These are phyloP conservation scores for Cucurbita moschata DNA, from an alignment of 306 rosid species.

Conservation along the genomic window DNA sequence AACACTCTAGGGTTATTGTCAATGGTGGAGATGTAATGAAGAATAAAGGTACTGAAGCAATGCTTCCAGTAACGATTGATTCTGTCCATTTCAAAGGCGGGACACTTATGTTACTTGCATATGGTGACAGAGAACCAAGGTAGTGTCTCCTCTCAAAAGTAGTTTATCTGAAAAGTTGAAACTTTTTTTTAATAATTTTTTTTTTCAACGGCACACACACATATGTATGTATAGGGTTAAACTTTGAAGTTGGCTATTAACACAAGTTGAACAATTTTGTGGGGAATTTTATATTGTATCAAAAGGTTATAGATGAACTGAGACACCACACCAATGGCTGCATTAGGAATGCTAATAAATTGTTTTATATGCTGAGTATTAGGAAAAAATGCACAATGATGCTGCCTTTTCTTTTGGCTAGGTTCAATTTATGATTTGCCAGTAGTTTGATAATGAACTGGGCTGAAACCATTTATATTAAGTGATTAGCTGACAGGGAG, in stretches of 20 bases:
- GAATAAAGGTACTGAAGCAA: conserved; percentile 31
- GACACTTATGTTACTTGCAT: conserved; percentile 74
- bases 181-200: too few relatives aligned
- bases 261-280: background rate
- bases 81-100: conserved; percentile 78
- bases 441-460: background rate
- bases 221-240: background rate
- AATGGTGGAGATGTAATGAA: conserved; percentile 28
- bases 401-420: background rate
- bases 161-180: background rate
- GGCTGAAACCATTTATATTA: background rate
- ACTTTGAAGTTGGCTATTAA: background rate
- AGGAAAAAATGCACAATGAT: background rate
- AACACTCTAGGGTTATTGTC: conserved; percentile 33
- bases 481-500: background rate
- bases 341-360: background rate
- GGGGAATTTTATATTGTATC: background rate
- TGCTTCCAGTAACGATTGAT: conserved; percentile 63
- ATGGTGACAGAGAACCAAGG: conserved; percentile 88
- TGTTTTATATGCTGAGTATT: background rate
- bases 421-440: background rate
- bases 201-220: background rate
- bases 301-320: background rate
- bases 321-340: background rate
- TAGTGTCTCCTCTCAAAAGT: conserved; percentile 17